phyloP scores from a whole-genome alignment of 306 rosid genomes.

The Prunus kanzakura region DNA sequence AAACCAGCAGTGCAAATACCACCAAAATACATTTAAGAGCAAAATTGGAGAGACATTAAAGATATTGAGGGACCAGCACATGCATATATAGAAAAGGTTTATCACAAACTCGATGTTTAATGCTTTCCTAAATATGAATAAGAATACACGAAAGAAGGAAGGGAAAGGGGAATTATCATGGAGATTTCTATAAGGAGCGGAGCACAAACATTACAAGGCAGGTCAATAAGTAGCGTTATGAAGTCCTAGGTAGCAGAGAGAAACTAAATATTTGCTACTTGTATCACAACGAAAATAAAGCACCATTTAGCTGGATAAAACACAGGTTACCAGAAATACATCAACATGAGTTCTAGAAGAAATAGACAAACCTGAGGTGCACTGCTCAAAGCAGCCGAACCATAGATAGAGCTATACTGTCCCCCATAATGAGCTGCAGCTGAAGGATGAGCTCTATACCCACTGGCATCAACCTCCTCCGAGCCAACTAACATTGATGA shows the following conservation, averaged over 20 bases:
- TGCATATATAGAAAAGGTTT: not conserved
- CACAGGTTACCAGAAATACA: not conserved
- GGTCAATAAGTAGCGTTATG: not conserved
- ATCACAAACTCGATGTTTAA: constrained; percentile 5
- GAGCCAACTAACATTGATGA: constrained; percentile 65
- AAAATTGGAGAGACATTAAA: not conserved
- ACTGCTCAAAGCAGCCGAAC: constrained; percentile 66
- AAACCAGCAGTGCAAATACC: not conserved
- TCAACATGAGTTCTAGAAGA: not conserved
- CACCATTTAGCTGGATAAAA: not conserved
- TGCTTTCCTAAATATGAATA: constrained; percentile 1
- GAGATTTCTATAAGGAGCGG: not conserved
- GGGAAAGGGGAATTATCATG: not conserved
- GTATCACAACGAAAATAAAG: not conserved
- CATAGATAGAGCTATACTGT: constrained; percentile 84
- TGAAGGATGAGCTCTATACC: constrained; percentile 66
- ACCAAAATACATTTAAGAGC: not conserved
- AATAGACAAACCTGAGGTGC: constrained; percentile 63
- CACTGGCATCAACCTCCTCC: constrained; percentile 72
- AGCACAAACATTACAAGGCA: not conserved
- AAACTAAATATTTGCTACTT: not conserved
- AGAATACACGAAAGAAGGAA: not conserved
- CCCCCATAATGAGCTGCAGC: constrained; percentile 79
- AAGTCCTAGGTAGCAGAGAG: not conserved
- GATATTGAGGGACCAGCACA: not conserved